These are phyloP conservation scores for Stemphylium beticola DNA, from an alignment of 2,329 filamentous ascomycete genomes.

Conservation along the genomic window DNA sequence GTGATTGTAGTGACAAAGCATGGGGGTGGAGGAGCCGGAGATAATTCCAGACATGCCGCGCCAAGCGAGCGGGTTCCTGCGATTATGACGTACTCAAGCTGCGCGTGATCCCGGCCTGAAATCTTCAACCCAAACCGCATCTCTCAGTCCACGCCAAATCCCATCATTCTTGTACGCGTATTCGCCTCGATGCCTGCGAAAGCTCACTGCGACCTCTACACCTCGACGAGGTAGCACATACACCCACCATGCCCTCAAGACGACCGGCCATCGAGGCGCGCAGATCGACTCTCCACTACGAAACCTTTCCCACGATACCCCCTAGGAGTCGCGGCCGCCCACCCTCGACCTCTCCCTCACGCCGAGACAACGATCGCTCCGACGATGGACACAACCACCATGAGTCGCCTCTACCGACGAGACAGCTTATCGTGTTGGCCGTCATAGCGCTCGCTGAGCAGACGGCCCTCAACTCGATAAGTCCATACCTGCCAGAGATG, in stretches of 20 bases:
- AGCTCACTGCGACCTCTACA: conserved; percentile 5
- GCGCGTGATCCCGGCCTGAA: conserved; percentile 12
- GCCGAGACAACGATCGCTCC: conserved; percentile 36
- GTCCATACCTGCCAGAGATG: conserved; percentile 94
- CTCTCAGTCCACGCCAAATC: conserved; percentile 1
- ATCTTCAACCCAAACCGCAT: conserved; percentile 4
- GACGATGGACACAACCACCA: conserved; percentile 49
- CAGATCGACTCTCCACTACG: conserved; percentile 70
- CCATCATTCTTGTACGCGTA: neutral
- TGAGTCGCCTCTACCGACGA: conserved; percentile 78
- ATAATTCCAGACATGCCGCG: neutral
- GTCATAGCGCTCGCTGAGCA: conserved; percentile 91
- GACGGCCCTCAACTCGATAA: conserved; percentile 95
- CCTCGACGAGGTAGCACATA: conserved; percentile 32
- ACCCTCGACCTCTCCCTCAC: conserved; percentile 42
- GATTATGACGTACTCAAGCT: conserved; percentile 8
- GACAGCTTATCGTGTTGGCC: conserved; percentile 83
- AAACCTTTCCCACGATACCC: conserved; percentile 79
- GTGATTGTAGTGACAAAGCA: neutral
- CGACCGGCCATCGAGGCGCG: conserved; percentile 50
- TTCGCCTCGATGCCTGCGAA: conserved; percentile 19
- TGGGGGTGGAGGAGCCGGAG: too few species aligned
- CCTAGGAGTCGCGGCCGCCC: conserved; percentile 69
- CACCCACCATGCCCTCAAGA: conserved; percentile 34
- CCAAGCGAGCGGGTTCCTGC: conserved; percentile 12